Evolutionary conservation across 768 basidiomycete species (phyloP).

Genomic region (Chalciporus piperatus): DNA sequence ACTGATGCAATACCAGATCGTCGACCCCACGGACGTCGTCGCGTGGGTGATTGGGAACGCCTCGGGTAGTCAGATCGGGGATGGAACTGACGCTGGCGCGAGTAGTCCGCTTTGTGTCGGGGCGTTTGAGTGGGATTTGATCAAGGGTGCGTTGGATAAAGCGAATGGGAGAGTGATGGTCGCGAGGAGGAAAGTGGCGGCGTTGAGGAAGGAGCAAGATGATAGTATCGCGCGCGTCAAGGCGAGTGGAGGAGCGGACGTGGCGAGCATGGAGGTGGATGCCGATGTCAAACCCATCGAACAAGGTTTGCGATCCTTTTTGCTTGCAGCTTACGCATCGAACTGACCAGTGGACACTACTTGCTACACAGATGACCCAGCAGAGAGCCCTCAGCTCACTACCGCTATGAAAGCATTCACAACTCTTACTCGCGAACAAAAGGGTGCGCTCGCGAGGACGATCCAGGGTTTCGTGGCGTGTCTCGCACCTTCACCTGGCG

Average conservation of each 20-base stretch:
- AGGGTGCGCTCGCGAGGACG: slow-evolving; percentile 64
- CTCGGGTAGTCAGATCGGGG: slow-evolving; percentile 33
- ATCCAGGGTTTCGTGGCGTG: slow-evolving; percentile 73
- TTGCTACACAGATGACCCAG: slow-evolving; percentile 38
- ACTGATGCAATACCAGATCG: slow-evolving; percentile 96
- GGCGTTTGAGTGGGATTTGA: slow-evolving; percentile 80
- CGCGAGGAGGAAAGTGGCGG: slow-evolving; percentile 69
- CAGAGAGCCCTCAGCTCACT: slow-evolving; percentile 66
- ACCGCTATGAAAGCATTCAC: slow-evolving; percentile 74
- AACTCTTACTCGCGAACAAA: slow-evolving; percentile 74
- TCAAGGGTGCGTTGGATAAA: slow-evolving; percentile 84
- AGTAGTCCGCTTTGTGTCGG: slow-evolving; percentile 39
- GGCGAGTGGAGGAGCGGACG: slow-evolving; percentile 54
- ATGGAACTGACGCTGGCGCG: slow-evolving; percentile 31
- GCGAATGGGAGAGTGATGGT: slow-evolving; percentile 84
- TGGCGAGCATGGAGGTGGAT: slow-evolving; percentile 61
- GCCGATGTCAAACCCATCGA: slow-evolving; percentile 65
- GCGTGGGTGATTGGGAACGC: slow-evolving; percentile 74
- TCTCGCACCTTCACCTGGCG: slow-evolving; percentile 46
- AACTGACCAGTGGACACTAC: slow-evolving; percentile 4
- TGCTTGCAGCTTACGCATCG: background rate
- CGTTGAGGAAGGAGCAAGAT: slow-evolving; percentile 85
- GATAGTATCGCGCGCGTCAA: slow-evolving; percentile 75
- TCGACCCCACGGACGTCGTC: slow-evolving; percentile 91
- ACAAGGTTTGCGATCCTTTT: slow-evolving; percentile 25